Percentiles rank a stretch among this genome's conserved stretches.
These are phyloP conservation scores for Sporothrix mexicana DNA, from an alignment of 2,329 filamentous ascomycete species.

Conservation along the genomic window DNA sequence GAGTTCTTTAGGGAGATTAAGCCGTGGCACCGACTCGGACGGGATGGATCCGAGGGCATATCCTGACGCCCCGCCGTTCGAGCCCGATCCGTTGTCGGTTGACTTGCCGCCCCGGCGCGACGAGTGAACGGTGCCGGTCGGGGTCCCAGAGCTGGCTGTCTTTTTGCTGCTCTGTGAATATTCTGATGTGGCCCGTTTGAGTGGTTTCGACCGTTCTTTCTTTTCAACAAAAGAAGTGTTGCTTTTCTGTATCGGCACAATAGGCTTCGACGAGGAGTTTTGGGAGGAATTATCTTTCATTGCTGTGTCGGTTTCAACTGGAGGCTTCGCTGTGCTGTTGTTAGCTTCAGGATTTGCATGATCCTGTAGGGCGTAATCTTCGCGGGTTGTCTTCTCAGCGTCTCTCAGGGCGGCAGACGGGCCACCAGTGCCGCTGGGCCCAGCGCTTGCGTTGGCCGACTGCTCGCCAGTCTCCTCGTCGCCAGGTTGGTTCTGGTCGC, in stretches of 20 bases:
- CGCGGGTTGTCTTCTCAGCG: not conserved
- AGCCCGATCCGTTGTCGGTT: conserved; percentile 1
- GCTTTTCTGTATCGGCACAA: not conserved
- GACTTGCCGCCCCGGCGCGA: conserved; percentile 2
- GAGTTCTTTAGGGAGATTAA: conserved; percentile 45
- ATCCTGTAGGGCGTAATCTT: conserved; percentile 7
- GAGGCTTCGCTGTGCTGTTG: not conserved
- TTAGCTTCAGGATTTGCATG: not conserved
- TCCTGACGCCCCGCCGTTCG: conserved; percentile 15
- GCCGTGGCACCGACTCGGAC: conserved; percentile 44
- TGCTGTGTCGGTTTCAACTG: not conserved
- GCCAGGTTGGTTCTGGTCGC: conserved; percentile 40
- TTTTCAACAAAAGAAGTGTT: not conserved
- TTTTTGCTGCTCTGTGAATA: not conserved
- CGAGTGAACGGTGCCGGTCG: not conserved
- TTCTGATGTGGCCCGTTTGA: not conserved
- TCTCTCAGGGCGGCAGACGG: not conserved
- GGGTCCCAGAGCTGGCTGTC: not conserved
- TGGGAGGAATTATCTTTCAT: not conserved
- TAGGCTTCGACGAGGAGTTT: not conserved
- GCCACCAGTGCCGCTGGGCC: not conserved
- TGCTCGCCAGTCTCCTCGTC: conserved; percentile 26
- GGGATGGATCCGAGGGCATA: conserved; percentile 28
- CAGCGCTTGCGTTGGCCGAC: not conserved
- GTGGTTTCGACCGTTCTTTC: not conserved